Evolutionary conservation across 169 alveolate genomes (phyloP).

Genomic region (Nephromyces sp.): DNA sequence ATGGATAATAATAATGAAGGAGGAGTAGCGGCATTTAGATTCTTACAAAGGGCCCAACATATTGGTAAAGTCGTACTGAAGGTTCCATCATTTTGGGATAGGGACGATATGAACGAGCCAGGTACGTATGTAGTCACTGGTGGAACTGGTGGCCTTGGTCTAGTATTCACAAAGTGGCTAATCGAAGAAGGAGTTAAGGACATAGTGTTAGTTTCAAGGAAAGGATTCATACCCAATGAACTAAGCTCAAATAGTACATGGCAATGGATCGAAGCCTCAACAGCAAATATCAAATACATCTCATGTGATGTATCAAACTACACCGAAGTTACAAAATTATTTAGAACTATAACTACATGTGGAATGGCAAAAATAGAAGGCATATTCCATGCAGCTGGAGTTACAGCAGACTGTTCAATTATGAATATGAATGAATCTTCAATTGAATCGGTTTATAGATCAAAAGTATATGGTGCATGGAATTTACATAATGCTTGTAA

Average conservation of each 20-base stretch:
- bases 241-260: slow-evolving; percentile 5
- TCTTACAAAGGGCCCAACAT: slow-evolving; percentile 41
- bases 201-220: slow-evolving; percentile 31
- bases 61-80: slow-evolving; percentile 42
- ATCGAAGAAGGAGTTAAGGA: slow-evolving; percentile 44
- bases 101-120: slow-evolving; percentile 51
- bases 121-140: slow-evolving; percentile 34
- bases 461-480: slow-evolving; percentile 49
- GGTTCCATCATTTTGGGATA: slow-evolving; percentile 51
- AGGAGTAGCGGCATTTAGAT: slow-evolving; percentile 41
- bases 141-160: slow-evolving; percentile 41
- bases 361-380: slow-evolving; percentile 17
- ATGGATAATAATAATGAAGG: slow-evolving; percentile 20
- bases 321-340: slow-evolving; percentile 6
- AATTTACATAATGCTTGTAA: slow-evolving; percentile 24
- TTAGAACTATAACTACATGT: neutral
- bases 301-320: slow-evolving; percentile 19
- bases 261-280: slow-evolving; percentile 2
- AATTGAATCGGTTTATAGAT: slow-evolving; percentile 22
- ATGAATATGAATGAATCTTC: slow-evolving; percentile 7
- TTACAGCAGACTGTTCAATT: slow-evolving; percentile 24
- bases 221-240: slow-evolving; percentile 13
- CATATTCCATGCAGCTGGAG: slow-evolving; percentile 31
- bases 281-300: neutral
- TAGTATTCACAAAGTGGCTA: slow-evolving; percentile 42